Base-by-base conservation (phyloP, 2,329 filamentous ascomycete species). In the Ceratocystis papillata region DNA sequence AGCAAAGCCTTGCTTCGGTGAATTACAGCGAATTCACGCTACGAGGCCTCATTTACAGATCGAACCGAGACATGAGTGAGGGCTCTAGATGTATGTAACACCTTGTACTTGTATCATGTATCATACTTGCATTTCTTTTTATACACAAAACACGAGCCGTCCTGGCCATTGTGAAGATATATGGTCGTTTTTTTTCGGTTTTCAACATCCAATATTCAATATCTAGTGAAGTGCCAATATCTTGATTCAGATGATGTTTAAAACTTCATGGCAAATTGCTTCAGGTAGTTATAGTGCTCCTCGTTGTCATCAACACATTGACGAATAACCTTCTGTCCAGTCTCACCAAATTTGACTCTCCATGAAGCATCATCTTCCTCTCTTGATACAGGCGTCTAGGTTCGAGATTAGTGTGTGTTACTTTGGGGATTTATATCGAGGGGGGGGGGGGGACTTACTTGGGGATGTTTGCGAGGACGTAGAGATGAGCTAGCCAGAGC, bases 401-500 rank as follows among this genome's bases (percentile, higher is more conserved):
- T 4, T 12, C 25, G 5, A 17, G 41, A 63, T 69, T 67, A 69
- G 66, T 12, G 17, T 25, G n/a, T n/a, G 68, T 62, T 67, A n/a
- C 60, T n/a, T n/a, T 6, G 20, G 65, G n/a, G 12, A 7, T 10
- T 17, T 25, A 41, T 59, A 48, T 12, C 10, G 1, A 60, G 37
- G 45, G 22, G 25, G 4, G 2, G 22, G 17, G 1, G 6, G 30
- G 45, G 20, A 64, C 81, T 75, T 76, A 86, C 83, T 74, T 83
- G 80, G 30, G 84, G 82, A 70, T 86, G 81, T 59, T 80, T 79
- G 72, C 89, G 81, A 1, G 89, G 84, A 73, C 87, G 87, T 72
- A 99, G 78, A 69, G 85, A 86, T 46, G 81, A 87, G 73, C 89
- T 96, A 70, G 88, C 80, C 71, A 97, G 89, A 15, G 91, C 94